These are phyloP conservation scores for Chrysoporthe austroafricana DNA, from an alignment of 2,329 filamentous ascomycete species.

Conservation along the genomic window DNA sequence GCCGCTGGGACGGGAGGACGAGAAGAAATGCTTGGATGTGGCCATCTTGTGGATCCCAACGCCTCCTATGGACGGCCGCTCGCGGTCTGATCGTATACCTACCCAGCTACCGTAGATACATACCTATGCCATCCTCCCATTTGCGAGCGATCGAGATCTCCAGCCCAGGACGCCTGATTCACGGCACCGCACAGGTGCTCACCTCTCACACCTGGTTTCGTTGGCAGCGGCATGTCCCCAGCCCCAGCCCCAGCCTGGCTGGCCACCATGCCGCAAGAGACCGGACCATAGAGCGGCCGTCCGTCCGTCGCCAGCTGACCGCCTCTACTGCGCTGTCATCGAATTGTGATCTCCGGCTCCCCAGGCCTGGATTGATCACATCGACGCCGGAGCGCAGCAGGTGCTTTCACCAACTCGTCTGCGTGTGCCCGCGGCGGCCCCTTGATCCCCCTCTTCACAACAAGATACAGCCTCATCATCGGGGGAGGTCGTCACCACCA, in stretches of 20 bases:
- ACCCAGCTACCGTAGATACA: background rate
- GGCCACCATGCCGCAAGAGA: background rate
- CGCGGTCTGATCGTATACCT: background rate
- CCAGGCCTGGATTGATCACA: no score
- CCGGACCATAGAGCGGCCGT: constrained; percentile 5
- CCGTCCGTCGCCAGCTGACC: constrained; percentile 10
- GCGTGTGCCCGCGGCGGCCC: no score
- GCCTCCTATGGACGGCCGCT: background rate
- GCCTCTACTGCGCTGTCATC: background rate
- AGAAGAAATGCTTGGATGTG: background rate
- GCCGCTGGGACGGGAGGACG: background rate
- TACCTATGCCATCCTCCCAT: constrained; percentile 3
- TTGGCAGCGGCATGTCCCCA: background rate
- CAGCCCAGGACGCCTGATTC: background rate
- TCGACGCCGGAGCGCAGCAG: background rate
- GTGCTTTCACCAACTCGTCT: background rate
- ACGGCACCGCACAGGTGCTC: constrained; percentile 18
- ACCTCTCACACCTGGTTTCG: background rate
- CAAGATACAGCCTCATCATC: no score
- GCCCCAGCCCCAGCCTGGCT: background rate
- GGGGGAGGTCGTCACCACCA: no score
- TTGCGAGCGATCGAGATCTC: constrained; percentile 13
- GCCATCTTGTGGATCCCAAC: background rate
- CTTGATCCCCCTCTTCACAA: no score
- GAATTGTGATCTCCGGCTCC: no score